Base-by-base conservation (phyloP, 352 stramenopile species). In the Globisporangium viniferum region DNA sequence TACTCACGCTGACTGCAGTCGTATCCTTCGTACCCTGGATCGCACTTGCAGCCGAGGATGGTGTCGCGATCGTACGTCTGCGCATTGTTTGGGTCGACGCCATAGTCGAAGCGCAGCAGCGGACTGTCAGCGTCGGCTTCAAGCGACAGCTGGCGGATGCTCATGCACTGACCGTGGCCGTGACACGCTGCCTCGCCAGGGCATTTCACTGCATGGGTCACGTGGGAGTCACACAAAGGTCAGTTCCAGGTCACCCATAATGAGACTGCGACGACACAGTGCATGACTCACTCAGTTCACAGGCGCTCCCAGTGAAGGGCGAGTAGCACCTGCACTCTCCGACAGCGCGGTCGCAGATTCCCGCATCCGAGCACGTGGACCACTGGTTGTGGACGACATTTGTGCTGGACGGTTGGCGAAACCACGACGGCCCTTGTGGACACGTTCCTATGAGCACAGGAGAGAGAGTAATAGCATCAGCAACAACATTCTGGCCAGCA, bases 11-110 rank as follows among this genome's bases (percentile, higher is more conserved):
- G 75, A 41, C 62, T 90, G 79, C 95, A 98, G 71, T 97, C 90
- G 60, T 97, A 87, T n/a, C 93, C 94, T 69, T 86, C 82, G 69
- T 90, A 98, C 14, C 92, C 92, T 53, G 82, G 73, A 62, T 98
- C 90, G 69, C 94, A 98, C 63, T 94, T 93, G 75, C 94, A 98
- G 18, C 89, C 90, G 56, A 94, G 75, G 54, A 88, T 86, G 1
- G 79, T 77, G 53, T 93, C 64, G 7, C 86, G 79, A 65, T 98
- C 93, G 70, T 82, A 98, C 15, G 85, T 93, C 49, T 78, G 62
- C 0, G 77, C 59, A 55, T 90, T 91, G 65, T 94, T 93, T 1
- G 83, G 76, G 55, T 88, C 82, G 0, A 73, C 58, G 1, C 84
- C 85, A 49, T 94, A 93, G 72, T 91, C 78, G 41, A 91, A 92